These are phyloP conservation scores for Petunia secreta DNA, from an alignment of 257 asterid genomes.

Conservation along the genomic window DNA sequence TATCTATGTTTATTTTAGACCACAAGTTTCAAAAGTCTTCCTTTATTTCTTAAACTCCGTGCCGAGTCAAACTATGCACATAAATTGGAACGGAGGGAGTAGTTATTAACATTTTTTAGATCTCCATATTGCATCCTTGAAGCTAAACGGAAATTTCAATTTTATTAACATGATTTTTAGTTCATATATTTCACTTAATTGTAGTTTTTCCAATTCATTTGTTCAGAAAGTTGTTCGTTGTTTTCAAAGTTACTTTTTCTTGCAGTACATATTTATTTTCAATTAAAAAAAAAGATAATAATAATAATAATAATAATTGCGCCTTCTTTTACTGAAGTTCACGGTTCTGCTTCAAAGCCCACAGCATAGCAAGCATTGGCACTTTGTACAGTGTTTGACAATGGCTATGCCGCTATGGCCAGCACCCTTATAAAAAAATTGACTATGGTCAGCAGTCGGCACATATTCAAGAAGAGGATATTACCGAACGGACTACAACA, in stretches of 20 bases:
- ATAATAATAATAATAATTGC: background rate
- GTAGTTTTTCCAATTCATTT: slow-evolving; percentile 1
- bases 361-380: background rate
- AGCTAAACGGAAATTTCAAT: background rate
- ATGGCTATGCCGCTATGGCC: background rate
- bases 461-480: slow-evolving; percentile 19
- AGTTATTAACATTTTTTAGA: no score
- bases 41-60: no score
- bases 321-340: background rate
- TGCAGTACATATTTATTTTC: background rate
- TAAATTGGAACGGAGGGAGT: no score
- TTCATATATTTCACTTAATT: background rate
- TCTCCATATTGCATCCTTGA: slow-evolving; percentile 11
- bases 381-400: background rate
- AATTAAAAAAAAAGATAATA: no score
- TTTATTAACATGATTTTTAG: slow-evolving; percentile 2
- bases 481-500: background rate
- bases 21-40: no score
- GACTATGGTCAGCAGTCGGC: background rate
- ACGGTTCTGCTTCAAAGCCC: background rate
- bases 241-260: background rate
- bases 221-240: background rate
- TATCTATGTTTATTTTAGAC: no score
- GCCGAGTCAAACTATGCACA: no score
- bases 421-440: background rate